A percentile compares a stretch with the other conserved stretches of the same genome.
Evolutionary conservation across 1,139 yeast species (phyloP).

Genomic region (Hyphopichia buzzinii): DNA sequence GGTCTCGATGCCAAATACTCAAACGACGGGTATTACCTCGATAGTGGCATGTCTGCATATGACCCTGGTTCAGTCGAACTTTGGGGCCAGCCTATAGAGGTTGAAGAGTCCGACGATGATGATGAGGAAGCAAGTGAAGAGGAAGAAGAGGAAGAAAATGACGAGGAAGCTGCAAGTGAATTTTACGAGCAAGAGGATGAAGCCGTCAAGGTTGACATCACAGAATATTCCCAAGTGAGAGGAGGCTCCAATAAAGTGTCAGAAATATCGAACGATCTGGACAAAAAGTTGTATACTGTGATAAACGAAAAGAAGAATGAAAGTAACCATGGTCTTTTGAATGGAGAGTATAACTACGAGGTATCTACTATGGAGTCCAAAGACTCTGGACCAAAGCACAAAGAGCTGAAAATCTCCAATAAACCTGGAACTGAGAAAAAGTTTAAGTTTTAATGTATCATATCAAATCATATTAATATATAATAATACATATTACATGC

Average conservation of each 20-base stretch:
- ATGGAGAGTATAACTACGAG: conserved; percentile 19
- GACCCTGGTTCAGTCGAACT: conserved; percentile 16
- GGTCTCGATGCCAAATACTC: conserved; percentile 45
- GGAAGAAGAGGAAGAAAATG: conserved; percentile 17
- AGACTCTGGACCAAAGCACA: no score
- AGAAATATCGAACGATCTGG: conserved; percentile 2
- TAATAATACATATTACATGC: no score
- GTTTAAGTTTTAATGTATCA: no score
- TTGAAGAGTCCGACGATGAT: conserved; percentile 37
- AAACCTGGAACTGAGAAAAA: no score
- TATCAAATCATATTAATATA: no score
- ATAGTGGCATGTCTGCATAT: no score
- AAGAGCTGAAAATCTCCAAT: no score
- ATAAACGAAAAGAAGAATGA: conserved; percentile 22
- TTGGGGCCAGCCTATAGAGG: conserved; percentile 44
- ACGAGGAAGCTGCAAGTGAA: conserved; percentile 14
- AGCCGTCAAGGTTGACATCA: conserved; percentile 12
- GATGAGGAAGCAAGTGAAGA: conserved; percentile 18
- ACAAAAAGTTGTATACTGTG: conserved; percentile 27
- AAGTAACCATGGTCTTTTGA: conserved; percentile 14
- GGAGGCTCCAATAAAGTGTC: not conserved
- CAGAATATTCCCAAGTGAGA: conserved; percentile 11
- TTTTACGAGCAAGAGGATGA: conserved; percentile 8
- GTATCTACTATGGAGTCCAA: no score
- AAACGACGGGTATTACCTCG: conserved; percentile 34